Percentiles rank a stretch among this genome's conserved stretches.
These are phyloP conservation scores for Arthrobotrys megalospora DNA, from an alignment of 2,329 filamentous ascomycete species.

Conservation along the genomic window DNA sequence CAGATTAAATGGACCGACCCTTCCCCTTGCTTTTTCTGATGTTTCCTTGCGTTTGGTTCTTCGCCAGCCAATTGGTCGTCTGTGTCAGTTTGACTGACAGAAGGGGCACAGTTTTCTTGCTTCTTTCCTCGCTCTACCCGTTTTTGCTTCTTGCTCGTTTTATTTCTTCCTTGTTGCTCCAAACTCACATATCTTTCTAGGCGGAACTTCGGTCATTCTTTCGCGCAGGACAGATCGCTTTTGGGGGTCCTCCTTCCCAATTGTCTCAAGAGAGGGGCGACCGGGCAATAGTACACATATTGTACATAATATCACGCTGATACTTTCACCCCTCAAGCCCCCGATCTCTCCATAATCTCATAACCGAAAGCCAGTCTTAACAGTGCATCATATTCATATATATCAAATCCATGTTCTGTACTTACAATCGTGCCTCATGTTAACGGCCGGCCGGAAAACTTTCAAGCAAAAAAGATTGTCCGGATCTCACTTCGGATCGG, in stretches of 20 bases:
- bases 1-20: slow-evolving; percentile 56
- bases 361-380: slow-evolving; percentile 20
- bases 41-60: slow-evolving; percentile 51
- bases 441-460: slow-evolving; percentile 37
- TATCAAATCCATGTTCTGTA: slow-evolving; percentile 19
- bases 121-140: slow-evolving; percentile 9
- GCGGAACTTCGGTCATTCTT: slow-evolving; percentile 59
- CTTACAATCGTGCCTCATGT: slow-evolving; percentile 18
- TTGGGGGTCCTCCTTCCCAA: slow-evolving; percentile 53
- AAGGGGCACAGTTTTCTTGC: slow-evolving; percentile 35
- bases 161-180: slow-evolving; percentile 36
- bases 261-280: slow-evolving; percentile 48
- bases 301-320: slow-evolving; percentile 12
- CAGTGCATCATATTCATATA: background rate
- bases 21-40: slow-evolving; percentile 43
- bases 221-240: slow-evolving; percentile 52
- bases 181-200: slow-evolving; percentile 3
- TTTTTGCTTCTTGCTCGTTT: slow-evolving; percentile 43
- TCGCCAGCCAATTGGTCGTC: slow-evolving; percentile 56
- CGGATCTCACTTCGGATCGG: slow-evolving; percentile 24
- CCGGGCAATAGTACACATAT: slow-evolving; percentile 11
- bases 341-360: slow-evolving; percentile 28
- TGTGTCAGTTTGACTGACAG: slow-evolving; percentile 56
- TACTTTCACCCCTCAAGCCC: slow-evolving; percentile 32
- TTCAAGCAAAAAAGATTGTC: background rate